Evolutionary conservation across 192 early-diverging fungal genomes (phyloP), one percentile per base, ranked within the genome.

Genomic region (Coemansia sp.): DNA sequence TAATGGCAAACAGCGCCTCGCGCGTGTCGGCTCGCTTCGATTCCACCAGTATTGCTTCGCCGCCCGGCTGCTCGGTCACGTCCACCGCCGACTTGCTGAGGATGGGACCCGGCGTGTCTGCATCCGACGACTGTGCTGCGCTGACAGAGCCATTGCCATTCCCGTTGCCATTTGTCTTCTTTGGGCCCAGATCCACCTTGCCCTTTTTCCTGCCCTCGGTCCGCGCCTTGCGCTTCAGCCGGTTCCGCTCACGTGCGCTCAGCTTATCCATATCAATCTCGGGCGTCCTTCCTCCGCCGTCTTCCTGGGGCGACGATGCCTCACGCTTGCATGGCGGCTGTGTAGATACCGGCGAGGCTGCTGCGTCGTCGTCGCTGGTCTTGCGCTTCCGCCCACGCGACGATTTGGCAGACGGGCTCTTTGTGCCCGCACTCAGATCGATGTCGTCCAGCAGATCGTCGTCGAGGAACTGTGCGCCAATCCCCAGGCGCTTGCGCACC

Each of bases 401-500:
- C 47, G 47, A 15, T 32, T 32, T 32, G 32, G 32, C 32, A 32
- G 32, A 23, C 21, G 18, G 43, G 32, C 16, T 62, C 49, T 38
- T 32, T 63, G 65, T 21, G 68, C 64, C 48, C 43, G 72, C 64
- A 19, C 42, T 78, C n/a, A 94, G 74, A 76, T 97, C 96, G 0
- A 81, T 69, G 64, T 99, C 97, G 43, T 92, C 91, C 37, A 97
- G 76, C 32, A 98, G 79, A 47, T 97, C 95, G 85, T 91, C 90
- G 76, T 93, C 93, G 87, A 95, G 88, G 67, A 96, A 93, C 73
- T 96, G 89, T 16, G 89, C 89, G 13, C 90, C 94, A 64, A 98
- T 77, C 39, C 95, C 97, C 15, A 99, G 83, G 42, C 92, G 83
- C 76, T 93, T 86, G 43, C 83, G 89, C 42, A 99, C 85, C 72